These are phyloP conservation scores for Mentha longifolia DNA, from an alignment of 257 asterid genomes.

Conservation along the genomic window DNA sequence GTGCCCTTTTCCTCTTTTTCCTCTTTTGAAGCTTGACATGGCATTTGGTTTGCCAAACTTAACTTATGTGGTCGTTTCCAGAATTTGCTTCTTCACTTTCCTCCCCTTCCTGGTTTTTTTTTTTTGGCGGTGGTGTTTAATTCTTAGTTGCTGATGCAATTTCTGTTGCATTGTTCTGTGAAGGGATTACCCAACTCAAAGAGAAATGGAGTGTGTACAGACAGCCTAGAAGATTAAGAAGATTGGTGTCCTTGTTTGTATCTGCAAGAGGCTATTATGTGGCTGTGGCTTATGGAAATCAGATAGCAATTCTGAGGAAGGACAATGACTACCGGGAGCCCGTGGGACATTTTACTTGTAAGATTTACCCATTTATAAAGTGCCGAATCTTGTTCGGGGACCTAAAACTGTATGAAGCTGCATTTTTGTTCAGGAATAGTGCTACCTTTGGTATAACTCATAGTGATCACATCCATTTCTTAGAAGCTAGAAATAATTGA, in stretches of 20 bases:
- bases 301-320: conserved; percentile 75
- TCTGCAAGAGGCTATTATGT: conserved; percentile 78
- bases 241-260: conserved; percentile 69
- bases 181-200: conserved; percentile 73
- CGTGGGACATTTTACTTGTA: conserved; percentile 76
- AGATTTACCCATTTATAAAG: conserved; percentile 42
- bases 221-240: conserved; percentile 55
- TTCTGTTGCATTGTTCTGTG: conserved; percentile 28
- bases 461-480: conserved; percentile 10
- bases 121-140: not conserved
- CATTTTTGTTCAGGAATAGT: conserved; percentile 9
- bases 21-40: not conserved
- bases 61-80: not conserved
- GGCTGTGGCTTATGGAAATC: conserved; percentile 85
- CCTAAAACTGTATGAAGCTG: conserved; percentile 5
- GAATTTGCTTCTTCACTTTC: not conserved
- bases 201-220: conserved; percentile 74
- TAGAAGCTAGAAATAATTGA: conserved; percentile 18
- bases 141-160: conserved; percentile 30
- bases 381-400: conserved; percentile 17
- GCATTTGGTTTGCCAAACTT: conserved; percentile 3
- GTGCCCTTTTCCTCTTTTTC: not conserved
- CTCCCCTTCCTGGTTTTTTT: not conserved
- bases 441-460: conserved; percentile 15
- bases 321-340: conserved; percentile 85